Evolutionary conservation across 192 early-diverging fungal genomes (phyloP), one percentile per base, ranked within the genome.

Genomic region (Podochytrium sp.): DNA sequence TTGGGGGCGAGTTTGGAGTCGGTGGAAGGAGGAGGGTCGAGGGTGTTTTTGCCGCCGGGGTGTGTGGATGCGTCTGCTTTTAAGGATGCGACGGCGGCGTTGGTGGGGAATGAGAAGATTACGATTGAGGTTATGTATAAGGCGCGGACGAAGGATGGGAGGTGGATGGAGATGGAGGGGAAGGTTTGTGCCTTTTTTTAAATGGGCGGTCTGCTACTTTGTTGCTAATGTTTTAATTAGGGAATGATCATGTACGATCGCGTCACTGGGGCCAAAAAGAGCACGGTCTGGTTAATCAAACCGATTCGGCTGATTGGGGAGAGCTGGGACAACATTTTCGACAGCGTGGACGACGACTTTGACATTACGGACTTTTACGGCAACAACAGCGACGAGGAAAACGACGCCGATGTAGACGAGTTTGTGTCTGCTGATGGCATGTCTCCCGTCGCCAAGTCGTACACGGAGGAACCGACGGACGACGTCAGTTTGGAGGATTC

Each of bases 211-310:
- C 10, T 63, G 59, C n/a, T n/a, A 61, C 5, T 29, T 20, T 34
- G 27, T 33, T 34, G n/a, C 6, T 51, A 29, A 27, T 69, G 30
- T 69, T 68, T 39, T 69, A 40, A 65, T 12, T 20, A 76, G 75
- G 93, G 93, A 20, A 93, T 95, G 90, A 65, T 94, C 14, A 89
- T 90, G 73, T 88, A 91, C 55, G 89, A 95, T 75, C 79, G 90
- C 33, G 80, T 81, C 0, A 88, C 87, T n/a, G 81, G 83, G 20
- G 76, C 82, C 16, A 87, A 90, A 0, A 82, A 83, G 52, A 92
- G 90, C 60, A 90, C 88, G 2, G 89, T 95, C 79, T 95, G 92
- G 92, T 89, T 94, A 0, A 83, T 91, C 1, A 86, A 89, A 25
- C 93, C 93, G 1, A 76, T 84, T 0, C 80, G 67, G 30, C 73